Evolutionary conservation across 768 basidiomycete genomes (phyloP), one percentile per base, ranked within the genome.

Genomic region (Mycena olivaceomarginata): DNA sequence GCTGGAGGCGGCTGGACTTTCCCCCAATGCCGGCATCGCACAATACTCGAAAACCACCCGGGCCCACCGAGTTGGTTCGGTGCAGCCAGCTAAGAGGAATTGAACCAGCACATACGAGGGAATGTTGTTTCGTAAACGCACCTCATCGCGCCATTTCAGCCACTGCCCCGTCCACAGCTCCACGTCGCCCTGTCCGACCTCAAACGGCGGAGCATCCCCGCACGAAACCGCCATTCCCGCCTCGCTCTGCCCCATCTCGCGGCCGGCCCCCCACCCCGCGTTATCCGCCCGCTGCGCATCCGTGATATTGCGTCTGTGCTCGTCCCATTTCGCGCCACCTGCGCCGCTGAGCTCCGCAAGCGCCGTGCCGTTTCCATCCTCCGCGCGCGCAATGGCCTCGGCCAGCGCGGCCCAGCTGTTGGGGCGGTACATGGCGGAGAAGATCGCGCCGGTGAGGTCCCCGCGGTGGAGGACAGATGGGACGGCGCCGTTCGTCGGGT

Each of bases 1-100:
- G 48, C 64, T 1, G 77, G 77, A 8, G 77, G n/a, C 4, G 77
- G 77, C 25, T 67, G 62, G 4, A 77, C 65, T 3, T 22, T 20
- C 1, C 72, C 77, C 77, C 77, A 77, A 39, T 70, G 77, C 3
- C 77, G 51, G 53, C 77, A 77, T 9, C 72, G 37, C 18, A 77
- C 69, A 25, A 77, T 56, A 10, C 56, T 11, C 6, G 40, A 8
- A 20, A 77, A 74, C 68, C 67, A 74, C 31, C 20, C n/a, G 8
- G n/a, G 69, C 2, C 77, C 77, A 31, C 74, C 74, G 3, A 75
- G 69, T 40, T 65, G 77, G 67, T 78, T 78, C 9, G 69, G 68
- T 9, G 64, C 65, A 0, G 70, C 74, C 4, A 78, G 60, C 73
- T 78, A n/a, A 53, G 13, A n/a, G n/a, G 5, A 2, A 65, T 64